phyloP scores from a whole-genome alignment of 768 basidiomycete genomes.

The Heimioporus sp. region DNA sequence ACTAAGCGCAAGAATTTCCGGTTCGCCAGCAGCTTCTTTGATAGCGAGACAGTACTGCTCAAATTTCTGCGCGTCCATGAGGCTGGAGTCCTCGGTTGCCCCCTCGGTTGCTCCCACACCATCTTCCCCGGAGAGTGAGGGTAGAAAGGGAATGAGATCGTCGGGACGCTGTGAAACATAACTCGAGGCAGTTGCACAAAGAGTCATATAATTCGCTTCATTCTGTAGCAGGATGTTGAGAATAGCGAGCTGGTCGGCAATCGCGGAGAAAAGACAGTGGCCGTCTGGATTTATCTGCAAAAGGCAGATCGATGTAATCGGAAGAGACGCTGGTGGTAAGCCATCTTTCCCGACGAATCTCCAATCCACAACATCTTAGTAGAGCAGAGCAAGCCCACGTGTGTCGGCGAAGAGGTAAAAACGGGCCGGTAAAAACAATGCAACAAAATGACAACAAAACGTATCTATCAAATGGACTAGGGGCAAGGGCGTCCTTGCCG shows the following conservation, averaged over 20 bases:
- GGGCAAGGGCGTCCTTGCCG: too few relatives aligned
- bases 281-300: slow-evolving; percentile 91
- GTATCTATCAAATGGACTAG: too few relatives aligned
- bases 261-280: slow-evolving; percentile 92
- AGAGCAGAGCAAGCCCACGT: too few relatives aligned
- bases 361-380: too few relatives aligned
- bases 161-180: slow-evolving; percentile 83
- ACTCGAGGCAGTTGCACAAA: slow-evolving; percentile 68
- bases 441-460: too few relatives aligned
- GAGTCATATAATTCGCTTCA: slow-evolving; percentile 56
- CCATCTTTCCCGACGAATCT: too few relatives aligned
- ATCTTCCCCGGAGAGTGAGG: slow-evolving; percentile 73
- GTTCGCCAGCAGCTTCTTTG: slow-evolving; percentile 88
- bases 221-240: slow-evolving; percentile 60
- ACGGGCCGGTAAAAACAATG: too few relatives aligned
- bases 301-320: background rate
- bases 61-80: slow-evolving; percentile 70
- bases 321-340: background rate
- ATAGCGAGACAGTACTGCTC: slow-evolving; percentile 75
- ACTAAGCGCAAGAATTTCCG: slow-evolving; percentile 90
- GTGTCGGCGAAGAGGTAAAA: too few relatives aligned
- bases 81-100: slow-evolving; percentile 54
- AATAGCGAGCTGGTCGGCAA: slow-evolving; percentile 87
- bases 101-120: slow-evolving; percentile 57
- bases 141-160: slow-evolving; percentile 92